Conservation (phyloP, 495 filamentous ascomycete species). For the Penicillium coprophilum region DNA sequence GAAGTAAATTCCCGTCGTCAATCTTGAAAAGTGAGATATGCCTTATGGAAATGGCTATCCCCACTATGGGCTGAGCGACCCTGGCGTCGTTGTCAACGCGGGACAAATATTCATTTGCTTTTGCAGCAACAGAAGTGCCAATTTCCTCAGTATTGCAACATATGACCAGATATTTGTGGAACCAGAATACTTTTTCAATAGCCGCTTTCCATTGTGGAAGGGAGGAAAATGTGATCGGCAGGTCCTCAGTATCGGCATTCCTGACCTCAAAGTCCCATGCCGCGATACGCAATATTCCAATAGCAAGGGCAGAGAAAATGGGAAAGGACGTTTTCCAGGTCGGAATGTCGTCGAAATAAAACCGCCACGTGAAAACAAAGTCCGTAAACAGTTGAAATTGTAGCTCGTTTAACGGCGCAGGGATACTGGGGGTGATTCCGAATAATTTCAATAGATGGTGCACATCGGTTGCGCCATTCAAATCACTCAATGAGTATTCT, state of each 20-base stretch:
- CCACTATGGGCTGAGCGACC: background rate
- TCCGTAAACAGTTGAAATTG: background rate
- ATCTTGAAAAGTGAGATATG: background rate
- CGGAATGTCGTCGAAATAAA: background rate
- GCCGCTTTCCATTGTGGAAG: background rate
- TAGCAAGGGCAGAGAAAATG: background rate
- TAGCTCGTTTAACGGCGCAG: background rate
- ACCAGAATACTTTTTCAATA: background rate
- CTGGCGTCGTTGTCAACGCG: background rate
- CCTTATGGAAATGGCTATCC: background rate
- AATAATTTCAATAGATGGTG: too few relatives aligned
- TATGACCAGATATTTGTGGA: background rate
- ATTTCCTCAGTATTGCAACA: background rate
- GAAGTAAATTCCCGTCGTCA: background rate
- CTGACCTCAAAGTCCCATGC: background rate
- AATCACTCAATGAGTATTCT: too few relatives aligned
- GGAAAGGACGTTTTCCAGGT: background rate
- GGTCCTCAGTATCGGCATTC: background rate
- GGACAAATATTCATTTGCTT: background rate
- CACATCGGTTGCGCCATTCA: too few relatives aligned
- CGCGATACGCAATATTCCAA: background rate
- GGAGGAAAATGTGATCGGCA: background rate
- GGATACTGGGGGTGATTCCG: too few relatives aligned
- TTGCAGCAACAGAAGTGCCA: background rate
- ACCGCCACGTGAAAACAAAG: background rate